Conservation (phyloP, 306 rosid species). For the Luffa aegyptiaca region DNA sequence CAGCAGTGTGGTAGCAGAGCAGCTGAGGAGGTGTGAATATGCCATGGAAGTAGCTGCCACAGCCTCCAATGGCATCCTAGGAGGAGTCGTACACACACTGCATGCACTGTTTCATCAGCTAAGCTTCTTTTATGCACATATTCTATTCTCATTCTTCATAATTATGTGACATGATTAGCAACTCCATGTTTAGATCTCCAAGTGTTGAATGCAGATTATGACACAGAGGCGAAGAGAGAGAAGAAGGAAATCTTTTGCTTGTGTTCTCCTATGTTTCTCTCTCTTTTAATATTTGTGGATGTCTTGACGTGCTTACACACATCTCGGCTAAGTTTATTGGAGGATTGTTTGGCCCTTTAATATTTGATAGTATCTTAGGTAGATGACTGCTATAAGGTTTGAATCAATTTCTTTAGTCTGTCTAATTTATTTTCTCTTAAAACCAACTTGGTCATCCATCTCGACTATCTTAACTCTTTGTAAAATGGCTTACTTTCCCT, state of each 20-base stretch:
- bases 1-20: neutral
- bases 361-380: neutral
- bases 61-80: constrained; percentile 6
- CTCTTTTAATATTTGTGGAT: neutral
- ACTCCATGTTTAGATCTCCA: neutral
- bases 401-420: neutral
- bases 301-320: neutral
- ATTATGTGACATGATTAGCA: neutral
- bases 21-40: constrained; percentile 1
- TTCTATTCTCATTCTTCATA: neutral
- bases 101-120: neutral
- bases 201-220: neutral
- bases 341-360: too few relatives aligned
- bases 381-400: neutral
- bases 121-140: neutral
- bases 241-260: neutral
- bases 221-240: neutral
- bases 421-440: neutral
- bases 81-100: neutral
- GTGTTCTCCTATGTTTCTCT: neutral
- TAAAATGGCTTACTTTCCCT: neutral
- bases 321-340: neutral
- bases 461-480: neutral
- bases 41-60: constrained; percentile 14
- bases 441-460: neutral